Evolutionary conservation across 148 eudicot species (phyloP), one percentile per base, ranked within the genome.

Genomic region (Heliosperma pusillum): DNA sequence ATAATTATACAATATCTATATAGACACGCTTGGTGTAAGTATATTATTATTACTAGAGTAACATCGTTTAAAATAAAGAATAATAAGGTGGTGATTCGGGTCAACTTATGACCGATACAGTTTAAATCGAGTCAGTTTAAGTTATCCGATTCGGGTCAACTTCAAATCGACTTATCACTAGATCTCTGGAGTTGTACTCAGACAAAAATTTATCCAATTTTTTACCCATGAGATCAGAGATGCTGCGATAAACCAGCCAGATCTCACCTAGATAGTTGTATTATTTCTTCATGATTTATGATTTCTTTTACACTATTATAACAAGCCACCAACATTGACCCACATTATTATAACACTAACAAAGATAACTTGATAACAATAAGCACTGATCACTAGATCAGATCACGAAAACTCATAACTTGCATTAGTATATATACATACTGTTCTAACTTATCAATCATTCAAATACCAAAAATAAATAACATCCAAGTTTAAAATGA

Each of bases 241-340:
- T 63, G 67, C 27, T 63, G 20, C 67, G 0, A 0, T 36, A 36
- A 36, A 6, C 42, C 42, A 36, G 42, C 42, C 42, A 36, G 42
- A 36, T 29, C 68, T 64, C 42, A 66, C 13, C 69, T 66, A 66
- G 13, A 17, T 16, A 66, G 15, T 66, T 66, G 24, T 66, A n/a
- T 7, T 20, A 44, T 0, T 42, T 42, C 27, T 19, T 20, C 52
- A 30, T 4, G 29, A 27, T 64, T 16, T 30, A 26, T 64, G 20
- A 12, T 66, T 30, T 36, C 69, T 66, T 67, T 13, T 16, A 40
- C 26, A 67, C 55, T 67, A 13, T 36, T 72, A 15, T 10, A 44
- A 30, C 24, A 58, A 79, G 77, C 73, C 55, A 66, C 77, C 77
- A 76, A 59, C 59, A 0, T 72, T 76, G 83, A 81, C 83, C 29